A percentile compares a stretch with the other conserved stretches of the same genome.
Evolutionary conservation across 2,329 filamentous ascomycete genomes (phyloP).

Genomic region (Macrophomina tecta): DNA sequence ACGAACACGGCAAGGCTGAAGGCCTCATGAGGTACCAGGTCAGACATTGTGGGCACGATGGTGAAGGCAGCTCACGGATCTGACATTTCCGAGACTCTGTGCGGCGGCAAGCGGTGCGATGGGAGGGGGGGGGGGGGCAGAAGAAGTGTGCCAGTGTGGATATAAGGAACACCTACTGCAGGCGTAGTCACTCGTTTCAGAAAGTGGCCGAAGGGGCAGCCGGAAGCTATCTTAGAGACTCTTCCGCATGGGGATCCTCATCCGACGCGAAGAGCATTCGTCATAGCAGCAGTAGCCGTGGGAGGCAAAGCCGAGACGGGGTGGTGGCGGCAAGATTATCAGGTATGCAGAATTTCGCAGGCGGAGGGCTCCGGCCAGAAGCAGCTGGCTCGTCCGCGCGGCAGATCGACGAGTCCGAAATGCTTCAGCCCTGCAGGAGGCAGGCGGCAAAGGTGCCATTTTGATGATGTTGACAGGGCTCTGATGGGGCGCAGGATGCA

Average conservation of each 20-base stretch:
- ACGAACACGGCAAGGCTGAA: slow-evolving; percentile 19
- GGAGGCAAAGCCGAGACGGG: not conserved
- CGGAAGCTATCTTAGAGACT: not conserved
- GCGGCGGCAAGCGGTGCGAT: not conserved
- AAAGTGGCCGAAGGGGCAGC: not conserved
- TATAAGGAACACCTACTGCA: not conserved
- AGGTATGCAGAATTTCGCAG: not conserved
- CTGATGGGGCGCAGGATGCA: not conserved
- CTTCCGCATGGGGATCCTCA: slow-evolving; percentile 4
- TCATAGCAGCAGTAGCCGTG: not conserved
- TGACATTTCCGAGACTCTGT: not conserved
- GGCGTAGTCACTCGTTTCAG: not conserved
- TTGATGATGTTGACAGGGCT: not conserved
- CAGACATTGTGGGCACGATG: slow-evolving; percentile 3
- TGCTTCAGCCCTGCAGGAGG: slow-evolving; percentile 1
- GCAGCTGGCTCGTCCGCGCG: not conserved
- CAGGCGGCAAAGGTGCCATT: not conserved
- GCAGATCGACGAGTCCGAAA: slow-evolving; percentile 10
- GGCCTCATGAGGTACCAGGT: not conserved
- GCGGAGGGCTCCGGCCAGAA: not conserved
- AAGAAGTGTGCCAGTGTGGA: not conserved
- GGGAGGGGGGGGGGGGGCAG: not conserved
- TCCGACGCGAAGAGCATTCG: not conserved
- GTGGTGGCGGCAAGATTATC: slow-evolving; percentile 4
- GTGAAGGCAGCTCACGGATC: not conserved